These are phyloP conservation scores for Podospora australis DNA, from an alignment of 495 filamentous ascomycete genomes.

Conservation along the genomic window DNA sequence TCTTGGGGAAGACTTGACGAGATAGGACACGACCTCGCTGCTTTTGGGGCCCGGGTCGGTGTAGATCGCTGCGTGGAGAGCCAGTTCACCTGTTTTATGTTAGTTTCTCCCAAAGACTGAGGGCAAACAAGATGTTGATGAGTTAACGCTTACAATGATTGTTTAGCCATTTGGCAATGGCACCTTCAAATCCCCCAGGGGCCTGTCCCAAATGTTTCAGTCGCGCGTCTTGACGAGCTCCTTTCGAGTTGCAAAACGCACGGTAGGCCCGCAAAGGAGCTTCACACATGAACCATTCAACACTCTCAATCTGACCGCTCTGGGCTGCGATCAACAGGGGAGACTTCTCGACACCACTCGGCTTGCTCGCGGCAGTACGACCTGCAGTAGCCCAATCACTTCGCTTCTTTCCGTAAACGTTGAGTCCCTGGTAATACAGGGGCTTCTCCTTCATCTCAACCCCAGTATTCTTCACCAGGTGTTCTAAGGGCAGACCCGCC, in stretches of 20 bases:
- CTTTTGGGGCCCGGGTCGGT: conserved; percentile 31
- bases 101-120: too few relatives aligned
- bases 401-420: conserved; percentile 63
- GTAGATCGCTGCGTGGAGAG: conserved; percentile 61
- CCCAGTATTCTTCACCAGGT: conserved; percentile 53
- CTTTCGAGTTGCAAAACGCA: conserved; percentile 53
- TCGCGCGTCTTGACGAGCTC: conserved; percentile 44
- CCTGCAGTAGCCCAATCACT: conserved; percentile 53
- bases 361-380: conserved; percentile 27
- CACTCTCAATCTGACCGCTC: conserved; percentile 49
- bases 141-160: conserved; percentile 35
- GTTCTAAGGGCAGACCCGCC: conserved; percentile 57
- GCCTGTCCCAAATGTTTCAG: conserved; percentile 49
- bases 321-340: conserved; percentile 55
- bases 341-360: conserved; percentile 28
- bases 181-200: conserved; percentile 51
- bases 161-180: conserved; percentile 55
- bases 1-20: conserved; percentile 52
- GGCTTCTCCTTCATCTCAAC: conserved; percentile 53
- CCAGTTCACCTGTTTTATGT: conserved; percentile 56
- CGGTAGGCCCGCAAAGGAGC: conserved; percentile 54
- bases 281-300: conserved; percentile 66
- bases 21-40: conserved; percentile 51
- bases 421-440: conserved; percentile 64
- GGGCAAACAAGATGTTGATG: too few relatives aligned